phyloP scores from a whole-genome alignment of 768 basidiomycete species.

The Pisolithus microcarpus region DNA sequence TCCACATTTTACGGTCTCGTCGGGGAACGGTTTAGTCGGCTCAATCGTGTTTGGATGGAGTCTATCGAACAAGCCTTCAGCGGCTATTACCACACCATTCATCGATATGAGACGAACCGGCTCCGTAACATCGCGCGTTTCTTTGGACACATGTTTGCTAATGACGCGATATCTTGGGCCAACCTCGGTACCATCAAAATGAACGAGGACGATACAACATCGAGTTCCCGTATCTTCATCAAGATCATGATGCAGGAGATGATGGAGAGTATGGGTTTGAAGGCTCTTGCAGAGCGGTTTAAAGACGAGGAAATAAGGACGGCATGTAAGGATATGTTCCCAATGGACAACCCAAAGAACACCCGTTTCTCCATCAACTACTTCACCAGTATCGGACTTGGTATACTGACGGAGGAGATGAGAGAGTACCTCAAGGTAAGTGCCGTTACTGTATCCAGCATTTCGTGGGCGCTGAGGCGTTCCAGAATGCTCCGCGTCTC shows the following conservation, averaged over 20 bases:
- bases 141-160: constrained; percentile 86
- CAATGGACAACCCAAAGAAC: constrained; percentile 92
- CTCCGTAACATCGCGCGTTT: constrained; percentile 95
- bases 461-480: constrained; percentile 4
- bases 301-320: constrained; percentile 75
- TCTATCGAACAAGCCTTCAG: constrained; percentile 79
- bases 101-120: constrained; percentile 98
- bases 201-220: constrained; percentile 97
- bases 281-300: constrained; percentile 81
- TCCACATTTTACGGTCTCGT: constrained; percentile 95
- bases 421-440: constrained; percentile 87
- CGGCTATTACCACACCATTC: constrained; percentile 92
- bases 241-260: constrained; percentile 96
- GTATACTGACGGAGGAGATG: constrained; percentile 91
- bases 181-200: constrained; percentile 80
- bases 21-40: constrained; percentile 93
- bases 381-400: constrained; percentile 91
- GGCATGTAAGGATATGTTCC: constrained; percentile 84
- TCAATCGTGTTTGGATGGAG: constrained; percentile 93
- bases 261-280: constrained; percentile 89
- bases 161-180: constrained; percentile 86
- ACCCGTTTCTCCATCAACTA: constrained; percentile 97
- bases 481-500: constrained; percentile 80
- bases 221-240: constrained; percentile 91
- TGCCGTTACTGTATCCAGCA: constrained; percentile 8